phyloP scores from a whole-genome alignment of 169 alveolate genomes.

The Plasmodium fragile region DNA sequence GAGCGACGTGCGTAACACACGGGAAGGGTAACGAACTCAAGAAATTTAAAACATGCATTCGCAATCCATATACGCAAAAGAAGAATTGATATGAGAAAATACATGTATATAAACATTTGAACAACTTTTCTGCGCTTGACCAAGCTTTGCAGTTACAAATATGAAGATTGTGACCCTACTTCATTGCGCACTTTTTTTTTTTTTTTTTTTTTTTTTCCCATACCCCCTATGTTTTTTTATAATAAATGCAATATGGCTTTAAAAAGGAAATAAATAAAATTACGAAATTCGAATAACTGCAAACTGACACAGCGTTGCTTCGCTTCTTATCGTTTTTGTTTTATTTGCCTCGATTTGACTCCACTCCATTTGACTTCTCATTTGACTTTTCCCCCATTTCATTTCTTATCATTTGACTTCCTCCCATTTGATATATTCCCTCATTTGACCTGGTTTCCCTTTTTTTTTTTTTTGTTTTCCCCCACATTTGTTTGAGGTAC shows the following conservation, averaged over 20 bases:
- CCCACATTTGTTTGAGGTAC: not conserved
- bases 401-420: not conserved
- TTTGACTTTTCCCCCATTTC: not conserved
- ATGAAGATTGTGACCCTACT: not conserved
- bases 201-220: not conserved
- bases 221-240: not conserved
- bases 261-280: not conserved
- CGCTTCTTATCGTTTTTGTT: not conserved
- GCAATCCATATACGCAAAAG: not conserved
- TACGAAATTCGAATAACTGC: not conserved
- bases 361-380: not conserved
- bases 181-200: not conserved
- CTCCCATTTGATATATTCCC: not conserved
- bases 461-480: not conserved
- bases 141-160: not conserved
- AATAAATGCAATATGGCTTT: not conserved
- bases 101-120: constrained; percentile 3
- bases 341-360: not conserved
- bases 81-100: not conserved
- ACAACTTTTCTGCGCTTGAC: not conserved
- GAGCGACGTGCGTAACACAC: not conserved
- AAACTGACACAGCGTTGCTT: not conserved
- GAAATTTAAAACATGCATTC: not conserved
- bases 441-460: not conserved
- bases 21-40: not conserved